Evolutionary conservation across 2,329 filamentous ascomycete species (phyloP).

Genomic region (Shiraia bambusicola): DNA sequence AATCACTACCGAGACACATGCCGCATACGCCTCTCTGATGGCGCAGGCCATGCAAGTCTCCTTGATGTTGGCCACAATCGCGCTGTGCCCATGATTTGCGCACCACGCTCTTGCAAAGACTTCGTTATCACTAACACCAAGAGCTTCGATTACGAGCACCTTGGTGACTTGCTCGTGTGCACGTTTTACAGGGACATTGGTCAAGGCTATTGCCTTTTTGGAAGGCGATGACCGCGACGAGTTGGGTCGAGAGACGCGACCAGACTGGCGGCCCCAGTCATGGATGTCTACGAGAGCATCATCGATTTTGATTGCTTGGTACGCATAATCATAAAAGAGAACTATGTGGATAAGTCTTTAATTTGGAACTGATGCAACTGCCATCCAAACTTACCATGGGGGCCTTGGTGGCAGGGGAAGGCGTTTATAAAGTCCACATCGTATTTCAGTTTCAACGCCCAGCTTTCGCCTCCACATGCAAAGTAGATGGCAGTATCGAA

Average conservation of each 20-base stretch:
- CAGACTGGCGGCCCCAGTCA: constrained; percentile 60
- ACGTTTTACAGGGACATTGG: constrained; percentile 17
- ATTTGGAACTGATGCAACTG: background rate
- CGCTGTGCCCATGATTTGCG: constrained; percentile 71
- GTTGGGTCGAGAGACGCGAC: constrained; percentile 30
- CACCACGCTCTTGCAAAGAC: constrained; percentile 77
- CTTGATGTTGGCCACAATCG: constrained; percentile 67
- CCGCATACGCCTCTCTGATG: constrained; percentile 73
- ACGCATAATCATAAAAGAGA: constrained; percentile 71
- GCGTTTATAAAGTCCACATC: constrained; percentile 47
- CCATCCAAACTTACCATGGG: constrained; percentile 36
- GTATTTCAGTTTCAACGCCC: constrained; percentile 43
- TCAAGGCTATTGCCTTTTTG: constrained; percentile 34
- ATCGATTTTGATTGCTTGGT: constrained; percentile 61
- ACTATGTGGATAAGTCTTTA: constrained; percentile 43
- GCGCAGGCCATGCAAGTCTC: constrained; percentile 74
- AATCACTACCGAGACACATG: constrained; percentile 71
- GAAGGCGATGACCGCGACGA: constrained; percentile 37
- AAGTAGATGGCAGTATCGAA: constrained; percentile 46
- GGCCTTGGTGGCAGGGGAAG: constrained; percentile 46
- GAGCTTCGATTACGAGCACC: constrained; percentile 71
- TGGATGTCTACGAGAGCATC: constrained; percentile 62
- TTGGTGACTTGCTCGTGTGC: constrained; percentile 54
- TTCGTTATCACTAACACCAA: constrained; percentile 73
- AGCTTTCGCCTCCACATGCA: constrained; percentile 44